phyloP scores from a whole-genome alignment of 352 stramenopile genomes.

The Pythium plurisporium region DNA sequence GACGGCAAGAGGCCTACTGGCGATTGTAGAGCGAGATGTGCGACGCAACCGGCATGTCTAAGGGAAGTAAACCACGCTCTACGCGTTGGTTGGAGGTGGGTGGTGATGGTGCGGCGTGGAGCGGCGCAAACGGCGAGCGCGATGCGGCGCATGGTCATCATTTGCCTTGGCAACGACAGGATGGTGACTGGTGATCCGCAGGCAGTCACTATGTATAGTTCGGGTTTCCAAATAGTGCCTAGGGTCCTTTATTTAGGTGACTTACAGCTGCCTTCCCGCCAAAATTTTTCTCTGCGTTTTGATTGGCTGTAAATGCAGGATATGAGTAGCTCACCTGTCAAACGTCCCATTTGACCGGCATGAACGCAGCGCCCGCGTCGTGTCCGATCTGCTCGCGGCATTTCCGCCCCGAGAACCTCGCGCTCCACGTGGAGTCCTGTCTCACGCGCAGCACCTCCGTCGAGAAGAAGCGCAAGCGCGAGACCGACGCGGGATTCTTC shows the following conservation, averaged over 20 bases:
- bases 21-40: background rate
- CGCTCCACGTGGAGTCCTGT: conserved; percentile 71
- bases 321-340: background rate
- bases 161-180: background rate
- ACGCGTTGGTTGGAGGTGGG: background rate
- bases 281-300: background rate
- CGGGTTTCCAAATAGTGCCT: background rate
- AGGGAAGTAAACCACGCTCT: background rate
- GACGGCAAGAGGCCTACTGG: background rate
- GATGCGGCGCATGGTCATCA: background rate
- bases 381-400: conserved; percentile 79
- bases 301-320: background rate
- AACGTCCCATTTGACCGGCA: background rate
- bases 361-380: conserved; percentile 30
- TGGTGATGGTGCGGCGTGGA: background rate
- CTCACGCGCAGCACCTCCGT: conserved; percentile 22
- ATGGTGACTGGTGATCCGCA: conserved; percentile 1
- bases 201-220: background rate
- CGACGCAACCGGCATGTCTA: background rate
- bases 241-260: background rate
- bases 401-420: conserved; percentile 67
- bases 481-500: background rate
- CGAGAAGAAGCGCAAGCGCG: conserved; percentile 54
- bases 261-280: background rate
- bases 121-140: background rate